These are phyloP conservation scores for Raphanus sativus DNA, from an alignment of 345 rosid species.

Conservation along the genomic window DNA sequence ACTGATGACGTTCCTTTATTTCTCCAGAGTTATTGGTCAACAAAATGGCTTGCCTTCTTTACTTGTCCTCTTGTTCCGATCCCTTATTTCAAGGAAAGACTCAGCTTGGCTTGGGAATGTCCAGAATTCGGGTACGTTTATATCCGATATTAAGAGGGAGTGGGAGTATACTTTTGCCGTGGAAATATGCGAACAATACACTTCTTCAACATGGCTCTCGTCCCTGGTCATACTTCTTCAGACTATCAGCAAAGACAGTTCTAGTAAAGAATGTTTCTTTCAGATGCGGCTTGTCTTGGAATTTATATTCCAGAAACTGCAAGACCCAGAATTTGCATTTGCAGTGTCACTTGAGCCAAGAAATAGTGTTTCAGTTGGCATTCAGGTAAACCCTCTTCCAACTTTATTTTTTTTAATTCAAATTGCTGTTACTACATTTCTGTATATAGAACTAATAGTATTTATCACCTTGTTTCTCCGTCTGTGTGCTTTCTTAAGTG, in stretches of 20 bases:
- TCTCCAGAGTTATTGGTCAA: slow-evolving; percentile 83
- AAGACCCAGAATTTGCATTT: slow-evolving; percentile 77
- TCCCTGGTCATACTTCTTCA: slow-evolving; percentile 65
- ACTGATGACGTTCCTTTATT: slow-evolving; percentile 2
- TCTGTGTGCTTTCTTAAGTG: slow-evolving; percentile 8
- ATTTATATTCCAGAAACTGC: slow-evolving; percentile 64
- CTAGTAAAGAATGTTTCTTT: slow-evolving; percentile 39
- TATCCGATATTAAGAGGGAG: slow-evolving; percentile 48
- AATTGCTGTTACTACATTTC: not conserved
- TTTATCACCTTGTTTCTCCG: slow-evolving; percentile 18
- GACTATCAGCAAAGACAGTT: slow-evolving; percentile 41
- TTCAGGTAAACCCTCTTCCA: slow-evolving; percentile 59
- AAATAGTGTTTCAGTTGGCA: slow-evolving; percentile 50
- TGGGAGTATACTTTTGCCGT: slow-evolving; percentile 87
- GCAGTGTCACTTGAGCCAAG: slow-evolving; percentile 56
- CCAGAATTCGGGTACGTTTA: slow-evolving; percentile 36
- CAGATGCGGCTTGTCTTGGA: slow-evolving; percentile 58
- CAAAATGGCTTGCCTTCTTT: slow-evolving; percentile 70
- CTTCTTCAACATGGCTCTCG: slow-evolving; percentile 84
- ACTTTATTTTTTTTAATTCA: not conserved
- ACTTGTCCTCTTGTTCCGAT: slow-evolving; percentile 68
- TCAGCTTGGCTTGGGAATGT: slow-evolving; percentile 38
- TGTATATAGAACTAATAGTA: not conserved
- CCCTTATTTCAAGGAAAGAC: slow-evolving; percentile 58
- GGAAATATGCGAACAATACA: slow-evolving; percentile 72